Percentiles rank a stretch among this genome's conserved stretches.
Conservation (phyloP, 352 stramenopile species). For the Pythium aquatile region DNA sequence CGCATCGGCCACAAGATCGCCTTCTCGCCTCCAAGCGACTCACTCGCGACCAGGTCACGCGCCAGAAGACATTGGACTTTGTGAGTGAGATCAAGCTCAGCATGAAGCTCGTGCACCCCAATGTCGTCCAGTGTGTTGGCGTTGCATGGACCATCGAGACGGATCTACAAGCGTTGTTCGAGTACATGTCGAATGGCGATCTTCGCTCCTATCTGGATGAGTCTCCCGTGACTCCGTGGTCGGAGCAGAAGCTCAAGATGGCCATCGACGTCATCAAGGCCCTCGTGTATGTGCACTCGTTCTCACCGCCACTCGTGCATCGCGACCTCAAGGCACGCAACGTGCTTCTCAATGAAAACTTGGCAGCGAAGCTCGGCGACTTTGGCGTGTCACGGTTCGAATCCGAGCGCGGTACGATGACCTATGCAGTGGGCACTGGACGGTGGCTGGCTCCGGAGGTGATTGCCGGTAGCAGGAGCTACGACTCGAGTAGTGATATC, state of each 20-base stretch:
- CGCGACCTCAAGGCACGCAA: slow-evolving; percentile 62
- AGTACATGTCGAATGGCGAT: slow-evolving; percentile 65
- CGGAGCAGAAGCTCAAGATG: slow-evolving; percentile 48
- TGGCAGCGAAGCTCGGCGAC: slow-evolving; percentile 44
- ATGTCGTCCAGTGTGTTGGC: slow-evolving; percentile 50
- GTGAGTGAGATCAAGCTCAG: slow-evolving; percentile 59
- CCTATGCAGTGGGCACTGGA: slow-evolving; percentile 41
- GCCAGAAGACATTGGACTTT: slow-evolving; percentile 44
- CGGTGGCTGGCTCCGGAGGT: slow-evolving; percentile 60
- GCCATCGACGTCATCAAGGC: slow-evolving; percentile 58
- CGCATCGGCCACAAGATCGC: slow-evolving; percentile 35
- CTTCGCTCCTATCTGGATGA: slow-evolving; percentile 36
- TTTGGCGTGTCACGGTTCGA: slow-evolving; percentile 43
- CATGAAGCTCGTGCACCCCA: slow-evolving; percentile 45
- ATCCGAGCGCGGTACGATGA: slow-evolving; percentile 41
- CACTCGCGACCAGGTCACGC: slow-evolving; percentile 37
- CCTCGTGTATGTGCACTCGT: slow-evolving; percentile 69
- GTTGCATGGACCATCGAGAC: slow-evolving; percentile 52
- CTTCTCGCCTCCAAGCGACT: slow-evolving; percentile 51
- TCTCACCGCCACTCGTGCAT: slow-evolving; percentile 53
- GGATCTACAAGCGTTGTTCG: slow-evolving; percentile 56
- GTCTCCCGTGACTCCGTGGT: slow-evolving; percentile 32
- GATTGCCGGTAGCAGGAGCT: slow-evolving; percentile 42
- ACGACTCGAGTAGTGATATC: slow-evolving; percentile 50
- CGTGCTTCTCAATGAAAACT: slow-evolving; percentile 38